Conservation (phyloP, 352 stramenopile genomes). For the Pythium coloratum region DNA sequence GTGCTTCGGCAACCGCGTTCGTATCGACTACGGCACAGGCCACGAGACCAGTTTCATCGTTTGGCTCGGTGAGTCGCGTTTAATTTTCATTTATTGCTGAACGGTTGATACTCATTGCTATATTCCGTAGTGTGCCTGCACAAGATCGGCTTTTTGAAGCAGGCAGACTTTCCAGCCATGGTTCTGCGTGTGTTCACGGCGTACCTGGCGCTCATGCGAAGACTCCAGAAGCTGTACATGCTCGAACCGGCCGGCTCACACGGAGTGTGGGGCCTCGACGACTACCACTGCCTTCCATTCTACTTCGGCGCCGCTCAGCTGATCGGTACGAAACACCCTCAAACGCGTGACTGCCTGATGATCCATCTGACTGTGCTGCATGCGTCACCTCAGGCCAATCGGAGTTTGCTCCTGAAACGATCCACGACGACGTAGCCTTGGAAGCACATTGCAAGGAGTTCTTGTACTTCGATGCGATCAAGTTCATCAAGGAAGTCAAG, state of each 20-base stretch:
- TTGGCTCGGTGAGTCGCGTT: constrained; percentile 74
- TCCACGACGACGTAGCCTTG: constrained; percentile 79
- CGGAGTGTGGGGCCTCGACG: constrained; percentile 98
- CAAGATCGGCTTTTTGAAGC: constrained; percentile 90
- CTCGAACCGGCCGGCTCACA: constrained; percentile 98
- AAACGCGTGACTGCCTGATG: background rate
- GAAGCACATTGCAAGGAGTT: constrained; percentile 71
- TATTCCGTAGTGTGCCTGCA: constrained; percentile 62
- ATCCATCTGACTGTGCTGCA: background rate
- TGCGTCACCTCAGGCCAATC: constrained; percentile 41
- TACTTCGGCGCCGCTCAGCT: constrained; percentile 97
- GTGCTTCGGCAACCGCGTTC: constrained; percentile 95
- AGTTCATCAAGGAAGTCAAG: constrained; percentile 92
- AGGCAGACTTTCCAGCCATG: constrained; percentile 79
- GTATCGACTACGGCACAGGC: constrained; percentile 99
- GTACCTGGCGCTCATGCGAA: constrained; percentile 94
- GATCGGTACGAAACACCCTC: constrained; percentile 38
- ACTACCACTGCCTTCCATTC: constrained; percentile 99
- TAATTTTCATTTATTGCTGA: constrained; percentile 3
- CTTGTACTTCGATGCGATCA: constrained; percentile 93
- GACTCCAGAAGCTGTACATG: constrained; percentile 96
- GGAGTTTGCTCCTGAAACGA: constrained; percentile 63
- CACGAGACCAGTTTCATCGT: constrained; percentile 98
- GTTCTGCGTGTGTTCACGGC: constrained; percentile 90
- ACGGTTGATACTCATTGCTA: constrained; percentile 9